Base-by-base conservation (phyloP, 2,329 filamentous ascomycete species). In the Colletotrichum falcatum region DNA sequence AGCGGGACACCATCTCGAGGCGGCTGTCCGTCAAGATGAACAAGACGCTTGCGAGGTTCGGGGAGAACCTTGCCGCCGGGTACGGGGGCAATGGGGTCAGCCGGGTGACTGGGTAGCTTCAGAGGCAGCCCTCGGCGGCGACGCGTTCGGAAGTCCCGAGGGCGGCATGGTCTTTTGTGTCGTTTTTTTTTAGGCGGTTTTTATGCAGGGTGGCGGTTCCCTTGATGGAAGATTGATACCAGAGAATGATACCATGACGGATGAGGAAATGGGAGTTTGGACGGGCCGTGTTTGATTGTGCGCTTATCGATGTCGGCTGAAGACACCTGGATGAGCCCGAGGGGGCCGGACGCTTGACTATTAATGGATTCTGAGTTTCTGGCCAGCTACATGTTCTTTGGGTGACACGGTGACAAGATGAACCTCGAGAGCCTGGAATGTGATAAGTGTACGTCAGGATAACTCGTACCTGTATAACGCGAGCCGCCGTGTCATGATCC, bases 21-120 rank as follows among this genome's bases (percentile, higher is more conserved):
- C 35, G 53, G n/a, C 5, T 68, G 14, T 59, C 65, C 5, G n/a
- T 26, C 33, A 64, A 61, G 46, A 53, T 66, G 64, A 61, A 59
- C 37, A 30, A 37, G 56, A 66, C 56, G 26, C n/a, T 68, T 2
- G 18, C 61, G n/a, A 48, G 23, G 28, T 35, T 64, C 14, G 61
- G 33, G 12, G 65, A 39, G 23, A 51, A 33, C 7, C 28, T 68
- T 4, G 65, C 65, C 18, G 42, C 42, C 28, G 61, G 42, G 16
- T 68, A 68, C 37, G 65, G 61, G 1, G 60, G 60, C 26, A 48
- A 28, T 14, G 60, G 44, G 23, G 60, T 33, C 33, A 48, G 23
- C 48, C 44, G 60, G 46, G 60, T 39, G 48, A 18, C 46, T 35
- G 26, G 16, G 1, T 42, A 35, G 28, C 18, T 18, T 48, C 20